These are phyloP conservation scores for Monilinia fructicola DNA, from an alignment of 2,329 filamentous ascomycete genomes.

Conservation along the genomic window DNA sequence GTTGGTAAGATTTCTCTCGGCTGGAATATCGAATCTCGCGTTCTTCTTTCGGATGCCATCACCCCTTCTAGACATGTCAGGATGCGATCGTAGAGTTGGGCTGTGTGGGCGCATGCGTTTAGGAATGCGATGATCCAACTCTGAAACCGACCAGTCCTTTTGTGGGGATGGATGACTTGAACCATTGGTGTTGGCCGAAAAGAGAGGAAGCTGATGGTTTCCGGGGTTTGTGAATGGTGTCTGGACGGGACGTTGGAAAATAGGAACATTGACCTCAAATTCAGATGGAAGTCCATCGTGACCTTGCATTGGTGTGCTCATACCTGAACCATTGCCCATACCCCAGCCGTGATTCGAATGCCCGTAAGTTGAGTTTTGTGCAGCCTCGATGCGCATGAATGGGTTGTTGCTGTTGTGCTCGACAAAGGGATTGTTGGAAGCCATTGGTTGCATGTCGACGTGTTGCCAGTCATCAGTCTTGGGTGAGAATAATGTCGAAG, in stretches of 20 bases:
- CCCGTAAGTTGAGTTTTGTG: constrained; percentile 43
- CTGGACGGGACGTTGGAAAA: constrained; percentile 54
- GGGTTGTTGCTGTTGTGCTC: constrained; percentile 58
- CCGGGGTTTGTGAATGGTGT: constrained; percentile 56
- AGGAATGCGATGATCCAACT: constrained; percentile 51
- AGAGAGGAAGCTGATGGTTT: constrained; percentile 53
- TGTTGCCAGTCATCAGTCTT: constrained; percentile 65
- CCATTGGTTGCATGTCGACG: constrained; percentile 63
- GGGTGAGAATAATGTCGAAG: constrained; percentile 61
- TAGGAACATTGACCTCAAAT: constrained; percentile 52
- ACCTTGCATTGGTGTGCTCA: constrained; percentile 71
- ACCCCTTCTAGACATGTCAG: constrained; percentile 57
- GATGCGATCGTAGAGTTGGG: constrained; percentile 68
- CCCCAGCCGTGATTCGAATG: constrained; percentile 38
- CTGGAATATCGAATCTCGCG: constrained; percentile 93
- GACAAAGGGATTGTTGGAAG: constrained; percentile 63
- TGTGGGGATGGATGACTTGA: constrained; percentile 58
- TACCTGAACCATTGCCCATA: constrained; percentile 57
- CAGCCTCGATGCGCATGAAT: constrained; percentile 63
- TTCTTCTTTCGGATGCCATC: constrained; percentile 94
- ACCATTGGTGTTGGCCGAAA: constrained; percentile 50
- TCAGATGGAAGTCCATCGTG: constrained; percentile 63
- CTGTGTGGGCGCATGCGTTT: constrained; percentile 68
- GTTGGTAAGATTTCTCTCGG: constrained; percentile 88
- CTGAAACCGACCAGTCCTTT: constrained; percentile 56